Evolutionary conservation across 192 early-diverging fungal genomes (phyloP).

Genomic region (Mortierella hygrophila): DNA sequence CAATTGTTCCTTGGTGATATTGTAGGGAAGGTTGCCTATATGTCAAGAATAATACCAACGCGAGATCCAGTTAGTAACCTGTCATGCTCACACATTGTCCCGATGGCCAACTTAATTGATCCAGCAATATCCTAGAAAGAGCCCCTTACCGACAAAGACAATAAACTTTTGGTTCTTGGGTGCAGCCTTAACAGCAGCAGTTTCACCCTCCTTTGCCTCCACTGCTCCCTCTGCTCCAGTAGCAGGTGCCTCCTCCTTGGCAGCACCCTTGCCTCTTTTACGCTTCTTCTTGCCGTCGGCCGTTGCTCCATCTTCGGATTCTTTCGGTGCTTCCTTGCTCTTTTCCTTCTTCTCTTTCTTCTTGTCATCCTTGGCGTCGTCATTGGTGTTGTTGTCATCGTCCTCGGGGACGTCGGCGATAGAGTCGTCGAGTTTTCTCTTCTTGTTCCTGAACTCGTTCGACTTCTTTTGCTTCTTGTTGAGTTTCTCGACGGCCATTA

Average conservation of each 20-base stretch:
- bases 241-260: slow-evolving; percentile 26
- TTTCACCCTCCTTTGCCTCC: slow-evolving; percentile 6
- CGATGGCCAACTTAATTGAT: not conserved
- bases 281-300: slow-evolving; percentile 37
- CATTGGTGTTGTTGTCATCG: slow-evolving; percentile 13
- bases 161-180: slow-evolving; percentile 55
- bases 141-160: slow-evolving; percentile 47
- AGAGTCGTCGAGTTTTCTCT: slow-evolving; percentile 56
- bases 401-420: slow-evolving; percentile 54
- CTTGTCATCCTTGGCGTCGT: not conserved
- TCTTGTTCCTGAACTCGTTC: slow-evolving; percentile 59
- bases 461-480: slow-evolving; percentile 67
- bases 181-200: slow-evolving; percentile 19
- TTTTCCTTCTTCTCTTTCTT: slow-evolving; percentile 11
- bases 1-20: slow-evolving; percentile 72
- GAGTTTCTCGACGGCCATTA: slow-evolving; percentile 58
- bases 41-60: not conserved
- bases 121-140: not conserved
- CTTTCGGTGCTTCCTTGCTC: not conserved
- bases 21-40: slow-evolving; percentile 73
- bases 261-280: slow-evolving; percentile 49
- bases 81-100: too few relatives aligned
- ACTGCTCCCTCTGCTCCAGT: slow-evolving; percentile 8
- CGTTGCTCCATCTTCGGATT: slow-evolving; percentile 3
- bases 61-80: not conserved